phyloP scores from a whole-genome alignment of 257 asterid genomes.

The Striga asiatica region DNA sequence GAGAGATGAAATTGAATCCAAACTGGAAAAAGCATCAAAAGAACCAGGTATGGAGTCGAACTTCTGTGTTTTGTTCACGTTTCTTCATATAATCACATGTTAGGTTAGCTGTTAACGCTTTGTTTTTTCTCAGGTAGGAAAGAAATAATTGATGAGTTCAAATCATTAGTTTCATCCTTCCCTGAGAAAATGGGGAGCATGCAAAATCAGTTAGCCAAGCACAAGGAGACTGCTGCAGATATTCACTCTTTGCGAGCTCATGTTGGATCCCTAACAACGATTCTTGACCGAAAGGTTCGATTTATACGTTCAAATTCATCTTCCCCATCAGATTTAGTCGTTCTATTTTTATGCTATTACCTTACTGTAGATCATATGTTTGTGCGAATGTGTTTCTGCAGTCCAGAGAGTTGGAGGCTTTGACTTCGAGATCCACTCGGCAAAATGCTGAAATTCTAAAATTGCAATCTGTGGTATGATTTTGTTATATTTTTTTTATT shows the following conservation, averaged over 20 bases:
- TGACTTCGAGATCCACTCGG: conserved; percentile 53
- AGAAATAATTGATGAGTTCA: conserved; percentile 74
- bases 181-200: conserved; percentile 86
- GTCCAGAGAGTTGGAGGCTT: conserved; percentile 59
- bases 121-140: conserved; percentile 69
- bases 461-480: conserved; percentile 62
- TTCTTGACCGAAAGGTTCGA: conserved; percentile 63
- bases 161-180: conserved; percentile 71
- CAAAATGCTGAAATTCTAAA: conserved; percentile 58
- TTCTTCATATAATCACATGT: too few species aligned
- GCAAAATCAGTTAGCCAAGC: conserved; percentile 71
- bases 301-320: conserved; percentile 4
- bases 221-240: conserved; percentile 75
- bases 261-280: conserved; percentile 53
- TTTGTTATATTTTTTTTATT: too few species aligned
- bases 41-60: conserved; percentile 56
- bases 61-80: not conserved
- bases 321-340: conserved; percentile 8
- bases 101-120: not conserved
- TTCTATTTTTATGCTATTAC: conserved; percentile 3
- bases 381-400: conserved; percentile 19
- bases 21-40: conserved; percentile 65
- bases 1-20: conserved; percentile 41
- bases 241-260: conserved; percentile 69
- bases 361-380: not conserved